These are phyloP conservation scores for Arctostaphylos glauca DNA, from an alignment of 148 eudicot genomes.

Conservation along the genomic window DNA sequence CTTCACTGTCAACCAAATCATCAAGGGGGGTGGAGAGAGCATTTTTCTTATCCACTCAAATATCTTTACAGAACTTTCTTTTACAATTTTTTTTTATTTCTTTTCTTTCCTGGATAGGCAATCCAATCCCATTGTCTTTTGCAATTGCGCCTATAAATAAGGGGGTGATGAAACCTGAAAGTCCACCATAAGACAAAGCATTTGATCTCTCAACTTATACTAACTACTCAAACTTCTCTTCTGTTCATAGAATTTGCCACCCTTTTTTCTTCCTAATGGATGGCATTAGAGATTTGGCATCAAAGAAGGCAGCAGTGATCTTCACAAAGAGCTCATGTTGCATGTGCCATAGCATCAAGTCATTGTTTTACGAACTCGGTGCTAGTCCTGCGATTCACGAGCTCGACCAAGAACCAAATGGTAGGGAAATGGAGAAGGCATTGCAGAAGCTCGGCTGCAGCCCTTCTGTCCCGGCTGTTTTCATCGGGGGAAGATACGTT, in stretches of 20 bases:
- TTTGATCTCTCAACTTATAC: too few relatives aligned
- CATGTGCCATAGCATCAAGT: conserved; percentile 48
- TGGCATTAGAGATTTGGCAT: conserved; percentile 34
- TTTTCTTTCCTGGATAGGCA: conserved; percentile 16
- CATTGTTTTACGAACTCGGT: conserved; percentile 42
- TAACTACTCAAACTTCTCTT: too few relatives aligned
- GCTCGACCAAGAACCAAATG: conserved; percentile 35
- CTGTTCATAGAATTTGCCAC: background rate
- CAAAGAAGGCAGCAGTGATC: conserved; percentile 46
- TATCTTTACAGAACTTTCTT: background rate
- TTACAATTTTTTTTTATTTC: background rate
- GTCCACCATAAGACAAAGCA: background rate
- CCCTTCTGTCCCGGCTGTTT: conserved; percentile 44
- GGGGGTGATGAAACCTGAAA: conserved; percentile 24
- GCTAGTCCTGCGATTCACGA: conserved; percentile 51
- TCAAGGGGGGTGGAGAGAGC: background rate
- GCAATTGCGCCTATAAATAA: conserved; percentile 34
- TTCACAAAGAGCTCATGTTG: conserved; percentile 55
- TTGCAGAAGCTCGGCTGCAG: conserved; percentile 32
- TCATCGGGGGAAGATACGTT: conserved; percentile 41
- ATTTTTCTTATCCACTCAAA: conserved; percentile 38
- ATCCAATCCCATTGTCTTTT: conserved; percentile 14
- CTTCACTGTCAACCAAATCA: conserved; percentile 27
- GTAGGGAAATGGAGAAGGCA: conserved; percentile 44
- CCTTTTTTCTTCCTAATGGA: conserved; percentile 25